Base-by-base conservation (phyloP, 2,329 filamentous ascomycete species). In the Penicillium sp. region DNA sequence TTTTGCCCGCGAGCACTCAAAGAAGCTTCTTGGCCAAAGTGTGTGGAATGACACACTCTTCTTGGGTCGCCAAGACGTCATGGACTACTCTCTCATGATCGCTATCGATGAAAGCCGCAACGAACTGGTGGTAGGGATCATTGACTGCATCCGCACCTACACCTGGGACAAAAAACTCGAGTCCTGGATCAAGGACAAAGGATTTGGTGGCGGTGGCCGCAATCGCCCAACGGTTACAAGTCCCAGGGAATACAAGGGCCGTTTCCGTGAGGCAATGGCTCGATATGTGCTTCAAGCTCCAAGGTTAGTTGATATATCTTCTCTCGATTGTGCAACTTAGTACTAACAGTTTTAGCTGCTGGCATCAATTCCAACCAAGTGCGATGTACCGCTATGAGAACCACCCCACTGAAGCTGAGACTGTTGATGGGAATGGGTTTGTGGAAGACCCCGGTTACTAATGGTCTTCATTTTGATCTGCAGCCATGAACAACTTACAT, bases 161-260 rank as follows among this genome's bases (percentile, higher is more conserved):
- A 99, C 94, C 0, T 99, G 94, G 92, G 94, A 99, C 79, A 99
- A 99, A 82, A 97, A 97, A 73, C 84, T 99, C n/a, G 94, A 99
- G 78, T 94, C 89, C 54, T 99, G 94, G 94, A 97, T 99, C 83
- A 99, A 99, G 76, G 93, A 97, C 71, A 89, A 93, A 39, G 94
- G 90, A 0, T 91, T 93, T 68, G 89, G 88, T 57, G 87, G 88
- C 31, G 86, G 89, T 57, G 90, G 96, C 68, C 88, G 88, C 75
- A 88, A 88, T 66, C 85, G 91, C 61, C 96, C 96, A 9, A 99
- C 94, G 0, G 94, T 99, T 50, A 99, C 94, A 12, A 96, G 90
- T 75, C 96, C 94, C 2, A 96, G 94, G 77, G 94, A 99, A 77
- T 99, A 99, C 75, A 96, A 97, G 76, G 93, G 90, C 66, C 87